phyloP scores from a whole-genome alignment of 202 grass and related monocot species.

The Carex sylvatica region DNA sequence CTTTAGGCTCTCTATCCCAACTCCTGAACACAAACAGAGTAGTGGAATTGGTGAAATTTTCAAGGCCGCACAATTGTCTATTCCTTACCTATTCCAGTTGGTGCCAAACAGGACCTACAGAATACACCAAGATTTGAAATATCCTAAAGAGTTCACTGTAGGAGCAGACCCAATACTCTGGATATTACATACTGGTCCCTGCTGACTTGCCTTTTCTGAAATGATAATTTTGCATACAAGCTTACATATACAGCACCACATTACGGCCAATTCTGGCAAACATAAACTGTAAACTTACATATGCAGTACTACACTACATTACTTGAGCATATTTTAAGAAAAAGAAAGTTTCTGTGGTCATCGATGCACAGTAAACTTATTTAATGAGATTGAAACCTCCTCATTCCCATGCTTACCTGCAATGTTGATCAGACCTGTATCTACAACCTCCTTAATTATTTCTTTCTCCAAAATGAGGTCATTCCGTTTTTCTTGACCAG shows the following conservation, averaged over 20 bases:
- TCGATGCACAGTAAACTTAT: not conserved
- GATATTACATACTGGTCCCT: not conserved
- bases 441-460: not conserved
- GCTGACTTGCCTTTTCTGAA: not conserved
- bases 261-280: not conserved
- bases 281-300: conserved; percentile 6
- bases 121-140: not conserved
- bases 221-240: not conserved
- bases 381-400: not conserved
- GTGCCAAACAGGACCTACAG: not conserved
- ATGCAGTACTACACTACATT: not conserved
- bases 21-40: not conserved
- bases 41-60: not conserved
- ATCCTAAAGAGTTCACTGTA: not conserved
- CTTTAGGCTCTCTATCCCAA: not conserved
- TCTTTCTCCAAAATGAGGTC: conserved; percentile 13
- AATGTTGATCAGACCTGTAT: not conserved
- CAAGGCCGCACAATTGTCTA: not conserved
- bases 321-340: not conserved
- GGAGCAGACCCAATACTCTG: not conserved
- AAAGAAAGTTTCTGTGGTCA: not conserved
- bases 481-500: not conserved
- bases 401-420: not conserved
- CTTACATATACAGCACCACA: not conserved
- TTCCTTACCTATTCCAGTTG: not conserved